Base-by-base conservation (phyloP, 768 basidiomycete species). In the Collybia nuda region DNA sequence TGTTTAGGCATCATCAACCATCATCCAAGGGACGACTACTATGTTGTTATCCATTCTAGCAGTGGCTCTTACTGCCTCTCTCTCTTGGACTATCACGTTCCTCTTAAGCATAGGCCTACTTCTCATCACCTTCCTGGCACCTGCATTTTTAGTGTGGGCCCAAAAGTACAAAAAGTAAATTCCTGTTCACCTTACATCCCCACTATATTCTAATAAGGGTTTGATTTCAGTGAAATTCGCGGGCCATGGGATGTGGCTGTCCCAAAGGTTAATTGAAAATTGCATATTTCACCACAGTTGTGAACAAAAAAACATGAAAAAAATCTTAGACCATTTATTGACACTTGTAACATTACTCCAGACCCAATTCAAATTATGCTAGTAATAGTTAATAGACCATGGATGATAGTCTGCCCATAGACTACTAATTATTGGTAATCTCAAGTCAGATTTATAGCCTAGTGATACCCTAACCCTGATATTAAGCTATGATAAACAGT, bases 171-270 rank as follows among this genome's bases (percentile, higher is more conserved):
- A 94, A 74, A 93, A 94, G 90, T 84, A 61, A 35, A 86, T 76
- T 54, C 48, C 55, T 52, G 36, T 50, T 46, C 39, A 44, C 48
- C n/a, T n/a, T 22, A 21, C 15, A 6, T 12, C 48, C 37, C 47
- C 15, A 37, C 43, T 44, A 40, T 21, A 50, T n/a, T n/a, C 47
- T 49, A 23, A 48, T 44, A 18, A 51, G 51, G n/a, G 7, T 45
- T 50, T 54, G 3, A 5, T 24, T 58, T 47, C 62, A 93, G 91
- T 66, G 90, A 92, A 70, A 86, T 94, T 65, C 81, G 88, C 53
- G 92, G 92, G 7, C 88, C 90, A 54, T 94, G 92, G 92, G 92
- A 94, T 65, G 88, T 89, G 22, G 91, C 91, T 23, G 79, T 85
- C 56, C 91, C 91, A 29, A 82, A 81, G 67, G 70, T 85, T 40